Evolutionary conservation across 768 basidiomycete species (phyloP), one percentile per base, ranked within the genome.

Genomic region (Leccinum truebloodii): DNA sequence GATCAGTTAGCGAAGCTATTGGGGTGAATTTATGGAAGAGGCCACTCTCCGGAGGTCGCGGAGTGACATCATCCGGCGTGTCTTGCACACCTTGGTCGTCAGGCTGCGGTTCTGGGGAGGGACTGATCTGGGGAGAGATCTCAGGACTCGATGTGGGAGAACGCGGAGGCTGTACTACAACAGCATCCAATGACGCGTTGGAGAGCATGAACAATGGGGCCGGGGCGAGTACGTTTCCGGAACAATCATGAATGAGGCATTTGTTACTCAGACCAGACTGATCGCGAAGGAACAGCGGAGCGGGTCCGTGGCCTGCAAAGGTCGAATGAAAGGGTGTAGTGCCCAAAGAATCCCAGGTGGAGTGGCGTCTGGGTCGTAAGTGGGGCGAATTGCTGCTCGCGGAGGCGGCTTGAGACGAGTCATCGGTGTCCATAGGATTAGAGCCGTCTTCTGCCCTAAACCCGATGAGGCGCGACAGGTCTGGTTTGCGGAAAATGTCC

Each of bases 401-500:
- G 10, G 67, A 66, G 35, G 66, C 69, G 20, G 70, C 72, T 56
- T 69, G 72, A 26, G 72, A 75, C 12, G 69, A 68, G 55, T 71
- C 73, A 59, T 74, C 74, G 39, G 73, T 57, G 20, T 75, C 73
- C 61, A 67, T 71, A 39, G 67, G 64, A 61, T 48, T 71, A 41
- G 66, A 64, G 41, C 63, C 57, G 60, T 63, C 65, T 44, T 67
- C 65, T 51, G 50, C 59, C 63, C 61, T 69, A 55, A 69, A 63
- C 39, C 69, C 67, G 64, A 67, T 52, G 61, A 73, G 49, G 3
- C 49, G 63, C 12, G 65, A 65, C n/a, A 73, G 44, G 60, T 62
- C 65, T 13, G 71, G 69, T 55, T 68, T 68, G 35, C 63, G 70
- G 57, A 66, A 50, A 51, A 72, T 60, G 64, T 80, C 77, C 53